These are phyloP conservation scores for Solanum medicagineum DNA, from an alignment of 257 asterid genomes.

Conservation along the genomic window DNA sequence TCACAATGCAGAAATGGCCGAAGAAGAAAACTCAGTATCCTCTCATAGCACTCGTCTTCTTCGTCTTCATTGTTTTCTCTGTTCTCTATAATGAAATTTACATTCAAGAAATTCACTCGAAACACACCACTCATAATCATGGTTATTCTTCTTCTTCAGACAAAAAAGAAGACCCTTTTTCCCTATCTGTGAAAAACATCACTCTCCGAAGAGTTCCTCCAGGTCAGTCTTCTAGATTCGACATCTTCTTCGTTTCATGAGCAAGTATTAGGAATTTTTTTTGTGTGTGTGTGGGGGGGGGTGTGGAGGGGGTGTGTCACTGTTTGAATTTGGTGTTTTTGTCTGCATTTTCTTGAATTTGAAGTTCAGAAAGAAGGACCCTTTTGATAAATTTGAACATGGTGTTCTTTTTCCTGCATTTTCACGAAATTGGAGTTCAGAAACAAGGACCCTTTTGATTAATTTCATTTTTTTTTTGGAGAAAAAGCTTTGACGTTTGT, in stretches of 20 bases:
- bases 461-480: background rate
- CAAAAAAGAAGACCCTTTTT: slow-evolving; percentile 2
- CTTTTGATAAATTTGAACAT: background rate
- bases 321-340: background rate
- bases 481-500: background rate
- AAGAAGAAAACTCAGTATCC: slow-evolving; percentile 56
- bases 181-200: slow-evolving; percentile 13
- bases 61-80: slow-evolving; percentile 39
- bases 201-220: slow-evolving; percentile 19
- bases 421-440: slow-evolving; percentile 1
- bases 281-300: background rate
- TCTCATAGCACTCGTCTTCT: slow-evolving; percentile 33
- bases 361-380: background rate
- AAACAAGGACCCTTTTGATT: background rate
- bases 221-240: slow-evolving; percentile 20
- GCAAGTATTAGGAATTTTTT: background rate
- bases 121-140: background rate
- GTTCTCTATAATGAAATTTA: slow-evolving; percentile 45
- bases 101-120: slow-evolving; percentile 33
- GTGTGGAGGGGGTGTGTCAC: background rate
- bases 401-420: background rate
- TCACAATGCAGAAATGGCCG: slow-evolving; percentile 46
- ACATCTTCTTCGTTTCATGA: background rate
- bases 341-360: slow-evolving; percentile 1
- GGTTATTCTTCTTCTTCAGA: slow-evolving; percentile 3